Conservation (phyloP, 176 grass and related monocot species). For the Stipa capillata region DNA sequence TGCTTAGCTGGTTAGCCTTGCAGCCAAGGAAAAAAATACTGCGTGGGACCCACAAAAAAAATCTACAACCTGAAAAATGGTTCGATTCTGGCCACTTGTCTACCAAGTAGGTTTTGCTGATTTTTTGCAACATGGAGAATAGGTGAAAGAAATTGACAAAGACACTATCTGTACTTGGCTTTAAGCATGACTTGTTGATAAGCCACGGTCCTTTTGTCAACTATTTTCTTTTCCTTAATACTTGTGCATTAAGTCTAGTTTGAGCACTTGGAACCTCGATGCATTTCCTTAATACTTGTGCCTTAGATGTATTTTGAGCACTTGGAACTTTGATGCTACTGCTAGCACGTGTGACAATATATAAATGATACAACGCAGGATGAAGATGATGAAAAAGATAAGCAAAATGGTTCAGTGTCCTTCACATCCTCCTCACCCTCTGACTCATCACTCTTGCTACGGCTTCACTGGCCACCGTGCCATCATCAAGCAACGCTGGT, state of each 20-base stretch:
- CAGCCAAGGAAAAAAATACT: not conserved
- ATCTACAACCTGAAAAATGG: not conserved
- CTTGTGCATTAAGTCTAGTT: not conserved
- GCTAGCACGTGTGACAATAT: not conserved
- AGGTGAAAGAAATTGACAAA: not conserved
- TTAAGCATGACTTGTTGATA: not conserved
- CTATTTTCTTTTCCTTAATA: no score
- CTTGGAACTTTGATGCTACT: not conserved
- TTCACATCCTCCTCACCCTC: no score
- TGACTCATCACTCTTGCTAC: no score
- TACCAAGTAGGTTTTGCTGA: not conserved
- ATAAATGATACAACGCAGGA: not conserved
- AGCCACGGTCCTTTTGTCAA: no score
- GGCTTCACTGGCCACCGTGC: no score
- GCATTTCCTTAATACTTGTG: no score
- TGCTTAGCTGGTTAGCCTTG: not conserved
- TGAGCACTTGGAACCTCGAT: no score
- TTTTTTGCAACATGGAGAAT: not conserved
- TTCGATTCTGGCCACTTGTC: not conserved
- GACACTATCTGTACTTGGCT: not conserved
- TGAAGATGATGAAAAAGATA: no score
- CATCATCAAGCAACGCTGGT: no score
- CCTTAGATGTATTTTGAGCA: no score
- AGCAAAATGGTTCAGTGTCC: no score
- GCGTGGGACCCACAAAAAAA: not conserved